A percentile compares a stretch with the other conserved stretches of the same genome.
These are phyloP conservation scores for Diplosphaera chodatii DNA, from an alignment of 139 green algal species.

Conservation along the genomic window DNA sequence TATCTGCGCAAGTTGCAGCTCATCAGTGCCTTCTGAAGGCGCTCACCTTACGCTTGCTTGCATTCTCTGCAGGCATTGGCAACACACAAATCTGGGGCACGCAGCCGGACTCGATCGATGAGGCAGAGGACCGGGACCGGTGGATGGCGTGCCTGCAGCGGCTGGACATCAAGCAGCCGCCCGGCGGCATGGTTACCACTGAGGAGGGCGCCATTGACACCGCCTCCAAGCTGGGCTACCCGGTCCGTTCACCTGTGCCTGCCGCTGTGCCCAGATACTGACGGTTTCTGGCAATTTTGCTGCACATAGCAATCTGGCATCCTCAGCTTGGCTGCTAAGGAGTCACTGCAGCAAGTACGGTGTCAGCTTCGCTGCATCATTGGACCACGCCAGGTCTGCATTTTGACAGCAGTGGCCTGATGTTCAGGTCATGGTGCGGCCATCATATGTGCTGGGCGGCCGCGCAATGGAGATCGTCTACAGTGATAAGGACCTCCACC, in stretches of 20 bases:
- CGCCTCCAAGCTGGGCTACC: conserved; percentile 85
- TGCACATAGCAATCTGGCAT: no score
- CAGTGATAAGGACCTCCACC: conserved; percentile 70
- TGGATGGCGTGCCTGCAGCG: conserved; percentile 67
- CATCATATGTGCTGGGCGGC: conserved; percentile 94
- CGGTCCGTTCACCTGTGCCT: no score
- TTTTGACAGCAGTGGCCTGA: no score
- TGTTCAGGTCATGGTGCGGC: conserved; percentile 84
- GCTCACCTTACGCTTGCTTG: no score
- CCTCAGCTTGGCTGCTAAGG: no score
- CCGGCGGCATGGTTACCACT: conserved; percentile 30
- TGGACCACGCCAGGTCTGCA: no score
- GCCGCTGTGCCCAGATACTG: no score
- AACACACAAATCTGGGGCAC: conserved; percentile 94
- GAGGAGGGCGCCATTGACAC: conserved; percentile 72
- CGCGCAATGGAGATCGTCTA: conserved; percentile 99
- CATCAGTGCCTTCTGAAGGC: no score
- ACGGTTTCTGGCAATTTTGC: no score
- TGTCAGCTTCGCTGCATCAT: no score
- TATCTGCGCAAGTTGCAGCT: no score
- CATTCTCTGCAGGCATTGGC: conserved; percentile 74
- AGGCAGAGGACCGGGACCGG: conserved; percentile 90
- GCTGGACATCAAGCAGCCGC: conserved; percentile 87
- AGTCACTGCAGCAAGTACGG: no score
- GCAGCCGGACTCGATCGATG: conserved; percentile 88